phyloP scores from a whole-genome alignment of 2,329 filamentous ascomycete genomes.

The Dichotomopilus funicola region DNA sequence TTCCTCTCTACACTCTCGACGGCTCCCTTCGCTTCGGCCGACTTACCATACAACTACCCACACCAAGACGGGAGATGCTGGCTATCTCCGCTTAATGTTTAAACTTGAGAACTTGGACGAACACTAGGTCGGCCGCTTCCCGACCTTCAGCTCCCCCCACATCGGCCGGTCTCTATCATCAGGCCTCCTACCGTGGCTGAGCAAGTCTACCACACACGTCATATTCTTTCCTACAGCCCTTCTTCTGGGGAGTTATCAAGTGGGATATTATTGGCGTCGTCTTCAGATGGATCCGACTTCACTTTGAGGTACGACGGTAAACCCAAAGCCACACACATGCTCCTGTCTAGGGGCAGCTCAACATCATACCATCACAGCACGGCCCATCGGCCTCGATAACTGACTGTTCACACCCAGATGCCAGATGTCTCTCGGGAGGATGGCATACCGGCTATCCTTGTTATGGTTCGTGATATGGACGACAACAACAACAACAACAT shows the following conservation, averaged over 20 bases:
- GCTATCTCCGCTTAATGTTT: conserved; percentile 26
- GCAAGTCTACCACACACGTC: too few species aligned
- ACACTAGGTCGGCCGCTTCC: conserved; percentile 6
- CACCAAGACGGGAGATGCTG: conserved; percentile 23
- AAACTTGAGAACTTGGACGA: conserved; percentile 10
- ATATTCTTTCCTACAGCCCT: too few species aligned
- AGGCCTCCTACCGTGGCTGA: conserved; percentile 9
- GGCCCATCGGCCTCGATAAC: background rate
- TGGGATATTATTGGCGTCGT: background rate
- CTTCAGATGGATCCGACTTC: conserved; percentile 12
- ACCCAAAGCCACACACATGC: background rate
- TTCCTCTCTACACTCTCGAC: conserved; percentile 15
- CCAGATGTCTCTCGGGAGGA: conserved; percentile 39
- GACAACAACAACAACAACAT: conserved; percentile 12
- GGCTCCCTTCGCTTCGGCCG: conserved; percentile 7
- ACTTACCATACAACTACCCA: conserved; percentile 1
- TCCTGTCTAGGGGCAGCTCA: too few species aligned
- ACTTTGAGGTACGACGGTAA: conserved; percentile 12
- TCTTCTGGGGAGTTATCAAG: background rate
- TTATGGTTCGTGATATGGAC: conserved; percentile 28
- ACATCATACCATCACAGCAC: too few species aligned
- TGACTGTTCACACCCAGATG: conserved; percentile 1
- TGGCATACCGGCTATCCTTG: conserved; percentile 34
- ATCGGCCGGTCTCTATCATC: conserved; percentile 2
- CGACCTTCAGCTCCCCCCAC: conserved; percentile 5